These are phyloP conservation scores for Cutaneotrichosporon sp. DNA, from an alignment of 1,284 basidiomycete species.

Conservation along the genomic window DNA sequence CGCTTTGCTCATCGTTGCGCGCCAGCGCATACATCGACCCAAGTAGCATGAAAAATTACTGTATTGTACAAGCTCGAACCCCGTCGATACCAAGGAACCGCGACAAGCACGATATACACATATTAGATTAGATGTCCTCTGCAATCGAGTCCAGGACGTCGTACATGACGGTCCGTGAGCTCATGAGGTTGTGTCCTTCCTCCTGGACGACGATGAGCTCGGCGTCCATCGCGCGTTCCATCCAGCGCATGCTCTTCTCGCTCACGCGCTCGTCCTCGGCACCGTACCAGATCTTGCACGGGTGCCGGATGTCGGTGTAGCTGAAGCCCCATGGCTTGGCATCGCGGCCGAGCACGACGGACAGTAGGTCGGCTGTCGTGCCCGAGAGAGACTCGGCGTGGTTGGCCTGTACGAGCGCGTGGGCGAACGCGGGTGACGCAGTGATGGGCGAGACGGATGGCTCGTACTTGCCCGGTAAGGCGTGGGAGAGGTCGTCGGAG, in stretches of 20 bases:
- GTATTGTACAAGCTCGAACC: not conserved
- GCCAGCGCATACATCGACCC: not conserved
- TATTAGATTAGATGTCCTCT: constrained; percentile 33
- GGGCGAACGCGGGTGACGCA: constrained; percentile 46
- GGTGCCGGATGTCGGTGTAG: constrained; percentile 67
- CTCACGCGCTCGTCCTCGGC: constrained; percentile 90
- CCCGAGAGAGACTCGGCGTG: constrained; percentile 92
- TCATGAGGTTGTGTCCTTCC: constrained; percentile 91
- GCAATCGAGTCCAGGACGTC: constrained; percentile 73
- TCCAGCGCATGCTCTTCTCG: constrained; percentile 82
- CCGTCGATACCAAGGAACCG: not conserved
- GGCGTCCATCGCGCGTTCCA: constrained; percentile 83
- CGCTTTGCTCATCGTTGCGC: not conserved
- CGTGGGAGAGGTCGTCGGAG: constrained; percentile 10
- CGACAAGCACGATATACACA: not conserved
- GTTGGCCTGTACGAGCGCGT: constrained; percentile 87
- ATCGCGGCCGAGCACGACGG: constrained; percentile 79
- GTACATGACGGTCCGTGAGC: constrained; percentile 79
- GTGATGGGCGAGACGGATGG: constrained; percentile 11
- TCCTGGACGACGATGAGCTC: constrained; percentile 77
- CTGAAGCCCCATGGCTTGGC: constrained; percentile 55
- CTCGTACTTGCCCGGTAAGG: constrained; percentile 1
- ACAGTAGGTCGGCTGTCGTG: constrained; percentile 83
- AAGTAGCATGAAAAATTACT: constrained; percentile 1
- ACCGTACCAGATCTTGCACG: constrained; percentile 90